Base-by-base conservation (phyloP, 2,329 filamentous ascomycete species). In the Clonostachys sp. region DNA sequence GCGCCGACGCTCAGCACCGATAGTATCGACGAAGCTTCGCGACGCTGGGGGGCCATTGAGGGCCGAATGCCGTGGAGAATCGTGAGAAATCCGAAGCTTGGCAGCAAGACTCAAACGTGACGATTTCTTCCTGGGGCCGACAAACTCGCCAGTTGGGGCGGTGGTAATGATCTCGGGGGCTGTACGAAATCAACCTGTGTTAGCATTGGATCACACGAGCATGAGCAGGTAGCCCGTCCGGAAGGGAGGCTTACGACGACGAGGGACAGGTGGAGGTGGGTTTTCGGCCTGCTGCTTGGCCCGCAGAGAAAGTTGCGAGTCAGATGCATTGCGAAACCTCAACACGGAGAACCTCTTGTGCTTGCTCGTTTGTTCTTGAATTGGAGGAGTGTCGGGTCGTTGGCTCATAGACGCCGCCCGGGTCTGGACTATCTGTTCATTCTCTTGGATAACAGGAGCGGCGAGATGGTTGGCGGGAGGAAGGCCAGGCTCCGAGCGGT, bases 291-390 rank as follows among this genome's bases (percentile, higher is more conserved):
- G 84, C 57, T 86, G 80, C 63, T 86, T 91, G 45, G 86, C 86
- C 62, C 83, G 81, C 33, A 83, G 74, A 12, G 89, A 90, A 51
- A 97, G 71, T 65, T 96, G 91, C 45, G 91, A 87, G 69, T 97
- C 92, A 9, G 91, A 96, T 51, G 90, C 91, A 78, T 96, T 91
- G 59, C 91, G 87, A 64, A 94, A 91, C 61, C 86, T 85, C 69
- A 96, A 73, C 66, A 95, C 73, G 48, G 80, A 84, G 61, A 86
- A 86, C 51, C 81, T 78, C 50, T 75, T 77, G 56, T 81, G 76
- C 57, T 77, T 83, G 34, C 68, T 68, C 34, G 68, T 72, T 58
- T 82, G 74, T 44, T 80, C 77, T 55, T 81, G 76, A 47, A 76
- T 63, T 13, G 75, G 72, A 24, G 78, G 78, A 12, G 73, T 74